Base-by-base conservation (phyloP, 2,329 filamentous ascomycete genomes). In the Penicillium griseofulvum region DNA sequence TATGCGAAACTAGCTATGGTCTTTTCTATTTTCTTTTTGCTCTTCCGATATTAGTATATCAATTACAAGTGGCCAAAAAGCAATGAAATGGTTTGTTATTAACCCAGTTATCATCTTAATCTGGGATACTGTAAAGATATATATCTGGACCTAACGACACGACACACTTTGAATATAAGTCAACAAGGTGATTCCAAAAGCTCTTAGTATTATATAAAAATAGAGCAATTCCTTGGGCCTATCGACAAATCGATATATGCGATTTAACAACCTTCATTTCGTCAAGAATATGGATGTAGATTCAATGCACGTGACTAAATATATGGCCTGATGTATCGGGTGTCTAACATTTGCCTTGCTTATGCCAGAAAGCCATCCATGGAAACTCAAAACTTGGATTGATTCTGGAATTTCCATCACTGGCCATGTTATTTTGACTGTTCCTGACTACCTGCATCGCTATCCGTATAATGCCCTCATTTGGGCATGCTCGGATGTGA, bases 401-500 rank as follows among this genome's bases (percentile, higher is more conserved):
- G 4, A 39, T 51, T 49, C 39, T 44, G 28, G 43, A 38, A 37
- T 29, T 51, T 45, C 47, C 33, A 22, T 42, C 34, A 16, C 52
- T 51, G 33, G n/a, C 17, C 16, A 48, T 38, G 28, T 34, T 33
- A 36, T 12, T 42, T 28, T 54, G 45, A 42, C 14, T 26, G 31
- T 37, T 36, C 24, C 36, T 41, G n/a, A 6, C 11, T 34, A 16
- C 4, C 28, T 29, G n/a, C 19, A 4, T 14, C 6, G 16, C 17
- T 2, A 34, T 38, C 4, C 38, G 3, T 16, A 4, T 24, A 49
- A 29, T 45, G 28, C 19, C 31, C 38, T 14, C 9, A 10, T 45
- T 36, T 17, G n/a, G 6, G 28, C 36, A 48, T 45, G 49, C 19
- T 51, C n/a, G 48, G 26, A 60, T 54, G 49, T 38, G 42, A 48